Base-by-base conservation (phyloP, 1,284 basidiomycete genomes). In the Ustilago lituana region DNA sequence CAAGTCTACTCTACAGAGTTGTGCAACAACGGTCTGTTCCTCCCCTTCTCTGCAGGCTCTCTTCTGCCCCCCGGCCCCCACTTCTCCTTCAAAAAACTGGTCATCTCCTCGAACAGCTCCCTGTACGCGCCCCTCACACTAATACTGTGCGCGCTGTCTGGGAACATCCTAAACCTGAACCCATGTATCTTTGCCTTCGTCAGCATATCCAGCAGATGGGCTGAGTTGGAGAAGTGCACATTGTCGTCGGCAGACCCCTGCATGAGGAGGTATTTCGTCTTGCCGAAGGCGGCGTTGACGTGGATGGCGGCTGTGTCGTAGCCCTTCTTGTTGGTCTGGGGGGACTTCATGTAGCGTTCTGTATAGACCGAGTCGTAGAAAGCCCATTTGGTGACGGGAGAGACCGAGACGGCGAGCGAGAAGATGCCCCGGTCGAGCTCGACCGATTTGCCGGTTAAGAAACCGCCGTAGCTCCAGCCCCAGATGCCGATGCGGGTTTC, bases 321-420 rank as follows among this genome's bases (percentile, higher is more conserved):
- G 5, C 95, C 95, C 0, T 84, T 86, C 0, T 86, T 85, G 82
- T 98, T 98, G 14, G 86, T 84, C 12, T 85, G 79, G 0, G 93
- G 93, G 23, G 90, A 86, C 73, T 90, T 89, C 93, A 98, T 94
- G 85, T 97, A 98, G n/a, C 95, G 89, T 79, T 98, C 94, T 2
- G 95, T 97, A 82, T 94, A 93, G 51, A 94, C 89, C 6, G 91
- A 90, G 89, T 82, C 79, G 93, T 90, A 79, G 39, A 79, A 73
- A 19, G 61, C 37, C 83, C 83, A 84, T 32, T 83, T 80, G 12
- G 82, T 81, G 8, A 84, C 84, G 4, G 84, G 84, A 2, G 93
- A 93, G 20, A 95, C 89, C 2, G 92, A 87, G 86, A 95, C 93
- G 9, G 91, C 92, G 24, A 98, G 85, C 4, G 89, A 89, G 83